Conservation (phyloP, 192 early-diverging fungal species). For the Rhizophagus clarus region DNA sequence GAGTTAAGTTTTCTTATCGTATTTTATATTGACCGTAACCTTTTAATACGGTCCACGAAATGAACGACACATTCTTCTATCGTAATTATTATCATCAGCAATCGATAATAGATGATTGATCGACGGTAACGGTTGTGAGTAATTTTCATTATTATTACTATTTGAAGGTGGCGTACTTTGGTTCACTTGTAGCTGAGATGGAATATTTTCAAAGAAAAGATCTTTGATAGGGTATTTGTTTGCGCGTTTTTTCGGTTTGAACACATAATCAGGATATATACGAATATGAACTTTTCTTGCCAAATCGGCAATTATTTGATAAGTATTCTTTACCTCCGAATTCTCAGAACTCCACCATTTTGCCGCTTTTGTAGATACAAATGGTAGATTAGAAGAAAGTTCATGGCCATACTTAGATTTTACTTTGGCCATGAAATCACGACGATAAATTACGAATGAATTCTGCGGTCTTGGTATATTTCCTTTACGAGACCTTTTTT, state of each 20-base stretch:
- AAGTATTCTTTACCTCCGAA: neutral
- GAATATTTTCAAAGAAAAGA: too few relatives aligned
- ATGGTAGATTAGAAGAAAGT: neutral
- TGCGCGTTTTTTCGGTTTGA: conserved; percentile 18
- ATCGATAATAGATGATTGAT: too few relatives aligned
- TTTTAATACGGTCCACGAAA: too few relatives aligned
- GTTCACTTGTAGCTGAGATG: too few relatives aligned
- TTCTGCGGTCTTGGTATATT: conserved; percentile 25
- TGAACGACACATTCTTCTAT: too few relatives aligned
- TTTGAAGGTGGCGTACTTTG: too few relatives aligned
- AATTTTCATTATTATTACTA: too few relatives aligned
- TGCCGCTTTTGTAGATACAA: conserved; percentile 15
- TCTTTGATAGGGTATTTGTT: too few relatives aligned
- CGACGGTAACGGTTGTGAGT: too few relatives aligned
- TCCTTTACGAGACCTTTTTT: neutral
- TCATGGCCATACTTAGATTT: neutral
- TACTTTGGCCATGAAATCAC: conserved; percentile 8
- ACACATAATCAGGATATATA: conserved; percentile 23
- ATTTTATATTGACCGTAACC: too few relatives aligned
- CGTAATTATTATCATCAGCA: too few relatives aligned
- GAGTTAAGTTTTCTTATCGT: too few relatives aligned
- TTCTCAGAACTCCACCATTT: neutral
- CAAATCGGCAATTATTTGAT: conserved; percentile 1
- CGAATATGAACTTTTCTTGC: conserved; percentile 18
- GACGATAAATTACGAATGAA: conserved; percentile 6